Evolutionary conservation across 768 basidiomycete species (phyloP), one percentile per base, ranked within the genome.

Genomic region (Kwoniella dendrophila): DNA sequence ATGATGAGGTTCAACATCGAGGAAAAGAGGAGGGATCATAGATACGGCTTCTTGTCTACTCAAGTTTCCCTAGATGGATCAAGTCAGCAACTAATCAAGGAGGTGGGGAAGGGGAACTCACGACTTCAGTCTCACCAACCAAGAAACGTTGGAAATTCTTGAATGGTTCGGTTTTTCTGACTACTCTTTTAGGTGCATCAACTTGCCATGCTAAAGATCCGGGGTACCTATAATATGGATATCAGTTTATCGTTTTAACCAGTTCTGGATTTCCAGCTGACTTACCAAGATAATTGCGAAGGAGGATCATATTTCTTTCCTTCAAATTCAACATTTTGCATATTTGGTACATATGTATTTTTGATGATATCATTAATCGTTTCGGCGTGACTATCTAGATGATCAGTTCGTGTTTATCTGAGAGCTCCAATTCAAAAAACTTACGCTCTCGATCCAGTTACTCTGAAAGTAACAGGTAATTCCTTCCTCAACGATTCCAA

Each of bases 1-100:
- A 77, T 98, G 95, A 75, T 96, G 89, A 0, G 96, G 91, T 72
- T 90, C 83, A n/a, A 98, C 91, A 57, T 92, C 90, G 33, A 99
- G 85, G 69, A 98, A 87, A 1, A 99, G 84, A 0, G 96, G 95
- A 4, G 96, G 96, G n/a, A 99, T 82, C 96, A 99, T 99, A 76
- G 92, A 95, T 60, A 99, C 96, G 18, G 92, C 93, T 79, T 99
- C 96, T 78, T 97, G 94, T 22, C 96, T 83, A 11, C 92, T 95
- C 48, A 98, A 83, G 70, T 99, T 99, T 48, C 96, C 94, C 92
- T 94, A 68, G 3, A 34, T 0, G 6, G 2, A 14, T 24, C 7
- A n/a, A 26, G 18, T 41, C 29, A 54, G 48, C n/a, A 36, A 53
- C 50, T 56, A 49, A 8, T 38, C 14, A 41, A 48, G n/a, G 24